Conservation (phyloP, 352 stramenopile genomes). For the Pythium rishiriense region DNA sequence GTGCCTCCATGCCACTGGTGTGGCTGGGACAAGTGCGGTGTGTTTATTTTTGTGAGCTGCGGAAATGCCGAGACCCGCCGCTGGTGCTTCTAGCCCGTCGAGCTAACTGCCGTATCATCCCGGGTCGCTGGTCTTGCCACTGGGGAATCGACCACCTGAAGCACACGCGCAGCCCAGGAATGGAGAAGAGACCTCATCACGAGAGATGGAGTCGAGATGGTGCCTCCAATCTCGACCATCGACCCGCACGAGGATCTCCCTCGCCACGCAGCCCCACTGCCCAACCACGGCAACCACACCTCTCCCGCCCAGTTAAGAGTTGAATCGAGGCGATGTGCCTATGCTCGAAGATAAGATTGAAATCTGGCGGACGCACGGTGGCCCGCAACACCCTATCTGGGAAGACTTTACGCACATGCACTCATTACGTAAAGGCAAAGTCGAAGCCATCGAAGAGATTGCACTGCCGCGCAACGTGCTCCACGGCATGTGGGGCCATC, state of each 20-base stretch:
- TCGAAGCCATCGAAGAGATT: slow-evolving; percentile 11
- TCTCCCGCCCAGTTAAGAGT: slow-evolving; percentile 9
- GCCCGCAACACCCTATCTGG: slow-evolving; percentile 20
- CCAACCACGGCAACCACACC: not conserved
- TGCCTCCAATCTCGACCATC: slow-evolving; percentile 12
- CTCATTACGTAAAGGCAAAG: slow-evolving; percentile 7
- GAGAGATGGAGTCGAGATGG: slow-evolving; percentile 12
- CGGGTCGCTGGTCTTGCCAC: not conserved
- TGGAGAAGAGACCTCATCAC: not conserved
- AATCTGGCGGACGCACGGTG: not conserved
- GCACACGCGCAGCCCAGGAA: not conserved
- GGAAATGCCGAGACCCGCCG: not conserved
- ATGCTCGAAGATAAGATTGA: slow-evolving; percentile 18
- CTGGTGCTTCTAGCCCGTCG: not conserved
- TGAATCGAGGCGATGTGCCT: slow-evolving; percentile 6
- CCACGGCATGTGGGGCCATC: slow-evolving; percentile 24
- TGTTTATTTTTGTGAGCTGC: slow-evolving; percentile 11
- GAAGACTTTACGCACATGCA: slow-evolving; percentile 20
- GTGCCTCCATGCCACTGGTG: not conserved
- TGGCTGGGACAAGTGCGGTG: not conserved
- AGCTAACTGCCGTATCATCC: not conserved
- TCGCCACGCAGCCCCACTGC: not conserved
- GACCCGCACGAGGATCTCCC: slow-evolving; percentile 10
- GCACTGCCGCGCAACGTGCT: slow-evolving; percentile 10
- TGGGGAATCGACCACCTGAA: not conserved